A percentile compares a stretch with the other conserved stretches of the same genome.
Evolutionary conservation across 1,139 yeast genomes (phyloP).

Genomic region (Williopsis jadinii): DNA sequence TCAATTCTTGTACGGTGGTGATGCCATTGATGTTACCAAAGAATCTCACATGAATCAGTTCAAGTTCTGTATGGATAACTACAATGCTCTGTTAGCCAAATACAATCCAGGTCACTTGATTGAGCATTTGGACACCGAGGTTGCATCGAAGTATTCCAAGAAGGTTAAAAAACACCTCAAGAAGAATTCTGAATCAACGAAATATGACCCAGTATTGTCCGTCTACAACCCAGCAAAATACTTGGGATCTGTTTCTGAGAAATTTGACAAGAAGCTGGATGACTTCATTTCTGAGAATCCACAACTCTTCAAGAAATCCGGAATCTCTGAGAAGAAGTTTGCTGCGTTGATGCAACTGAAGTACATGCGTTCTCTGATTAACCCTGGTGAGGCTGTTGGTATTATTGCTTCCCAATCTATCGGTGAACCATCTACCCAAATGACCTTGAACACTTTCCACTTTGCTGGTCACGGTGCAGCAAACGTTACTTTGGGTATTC

Average conservation of each 20-base stretch:
- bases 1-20: conserved; percentile 98
- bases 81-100: conserved; percentile 76
- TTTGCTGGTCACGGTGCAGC: conserved; percentile 99
- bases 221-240: conserved; percentile 83
- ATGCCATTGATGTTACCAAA: conserved; percentile 87
- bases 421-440: conserved; percentile 99
- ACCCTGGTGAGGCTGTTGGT: conserved; percentile 98
- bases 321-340: conserved; percentile 78
- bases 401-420: conserved; percentile 97
- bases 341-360: conserved; percentile 96
- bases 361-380: conserved; percentile 90
- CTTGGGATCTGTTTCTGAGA: conserved; percentile 90
- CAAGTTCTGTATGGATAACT: conserved; percentile 87
- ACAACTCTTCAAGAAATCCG: conserved; percentile 40
- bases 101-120: conserved; percentile 79
- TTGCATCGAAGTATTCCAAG: conserved; percentile 75
- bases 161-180: conserved; percentile 70
- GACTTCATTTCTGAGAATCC: conserved; percentile 51
- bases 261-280: conserved; percentile 77
- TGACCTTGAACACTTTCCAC: conserved; percentile 99
- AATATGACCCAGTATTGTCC: conserved; percentile 86
- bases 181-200: conserved; percentile 48
- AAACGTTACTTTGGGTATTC: conserved; percentile 98
- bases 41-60: conserved; percentile 94
- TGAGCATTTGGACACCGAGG: conserved; percentile 72